Conservation (phyloP, 306 rosid genomes). For the Erythrophleum fordii region DNA sequence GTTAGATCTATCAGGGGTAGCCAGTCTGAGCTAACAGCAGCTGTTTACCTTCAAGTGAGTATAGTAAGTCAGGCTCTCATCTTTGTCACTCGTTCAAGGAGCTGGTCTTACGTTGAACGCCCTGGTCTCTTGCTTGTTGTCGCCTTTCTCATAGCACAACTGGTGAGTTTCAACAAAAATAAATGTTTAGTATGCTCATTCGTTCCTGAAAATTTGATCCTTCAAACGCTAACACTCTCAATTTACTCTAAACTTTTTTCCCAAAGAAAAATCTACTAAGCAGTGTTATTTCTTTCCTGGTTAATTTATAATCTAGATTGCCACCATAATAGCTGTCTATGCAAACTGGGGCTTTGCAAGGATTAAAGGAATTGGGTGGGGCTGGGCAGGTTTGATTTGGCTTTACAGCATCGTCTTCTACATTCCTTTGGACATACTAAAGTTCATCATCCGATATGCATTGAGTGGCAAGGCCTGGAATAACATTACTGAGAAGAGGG, state of each 20-base stretch:
- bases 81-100: constrained; percentile 79
- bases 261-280: not conserved
- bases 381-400: constrained; percentile 88
- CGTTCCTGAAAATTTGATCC: not conserved
- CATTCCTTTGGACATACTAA: constrained; percentile 66
- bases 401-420: constrained; percentile 65
- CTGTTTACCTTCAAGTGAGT: constrained; percentile 85
- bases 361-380: constrained; percentile 74
- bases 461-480: constrained; percentile 81
- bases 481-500: constrained; percentile 65
- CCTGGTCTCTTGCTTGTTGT: constrained; percentile 63
- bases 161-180: constrained; percentile 48
- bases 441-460: constrained; percentile 59
- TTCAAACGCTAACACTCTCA: too few relatives aligned
- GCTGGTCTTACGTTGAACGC: constrained; percentile 74
- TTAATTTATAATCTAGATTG: constrained; percentile 43
- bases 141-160: constrained; percentile 69
- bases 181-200: not conserved
- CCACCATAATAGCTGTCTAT: constrained; percentile 74
- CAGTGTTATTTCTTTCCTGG: not conserved
- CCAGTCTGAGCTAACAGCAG: constrained; percentile 64
- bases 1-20: constrained; percentile 56
- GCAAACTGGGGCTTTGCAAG: constrained; percentile 71
- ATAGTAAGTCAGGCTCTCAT: constrained; percentile 83
- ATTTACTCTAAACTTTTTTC: too few relatives aligned